Percentiles rank a stretch among this genome's conserved stretches.
Evolutionary conservation across 352 stramenopile genomes (phyloP).

Genomic region (Globisporangium emineosum): DNA sequence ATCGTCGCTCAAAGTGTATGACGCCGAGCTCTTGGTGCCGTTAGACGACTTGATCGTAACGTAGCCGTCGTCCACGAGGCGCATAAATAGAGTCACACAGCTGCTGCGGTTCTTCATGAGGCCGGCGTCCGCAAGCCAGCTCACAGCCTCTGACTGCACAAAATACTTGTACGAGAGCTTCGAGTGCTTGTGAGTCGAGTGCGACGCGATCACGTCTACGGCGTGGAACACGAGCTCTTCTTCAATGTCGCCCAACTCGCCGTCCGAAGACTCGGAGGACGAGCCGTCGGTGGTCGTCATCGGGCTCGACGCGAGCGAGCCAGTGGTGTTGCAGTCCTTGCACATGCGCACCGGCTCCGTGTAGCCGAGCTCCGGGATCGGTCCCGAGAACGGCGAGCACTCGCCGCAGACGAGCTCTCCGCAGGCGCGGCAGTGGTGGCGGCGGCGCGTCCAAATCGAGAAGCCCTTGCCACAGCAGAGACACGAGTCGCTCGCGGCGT

Average conservation of each 20-base stretch:
- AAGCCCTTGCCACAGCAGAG: slow-evolving; percentile 66
- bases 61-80: slow-evolving; percentile 67
- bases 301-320: slow-evolving; percentile 20
- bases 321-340: slow-evolving; percentile 47
- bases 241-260: slow-evolving; percentile 49
- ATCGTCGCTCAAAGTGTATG: slow-evolving; percentile 73
- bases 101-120: slow-evolving; percentile 57
- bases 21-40: slow-evolving; percentile 47
- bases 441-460: slow-evolving; percentile 66
- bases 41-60: slow-evolving; percentile 62
- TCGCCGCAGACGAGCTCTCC: slow-evolving; percentile 73
- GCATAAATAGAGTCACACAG: slow-evolving; percentile 53
- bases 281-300: slow-evolving; percentile 22
- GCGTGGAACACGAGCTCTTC: slow-evolving; percentile 58
- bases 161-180: slow-evolving; percentile 83
- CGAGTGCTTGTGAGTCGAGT: slow-evolving; percentile 68
- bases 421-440: slow-evolving; percentile 79
- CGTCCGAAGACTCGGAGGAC: slow-evolving; percentile 52
- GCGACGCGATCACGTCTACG: slow-evolving; percentile 61
- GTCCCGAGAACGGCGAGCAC: slow-evolving; percentile 59
- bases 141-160: slow-evolving; percentile 80
- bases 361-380: slow-evolving; percentile 67
- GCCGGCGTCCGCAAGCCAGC: slow-evolving; percentile 71
- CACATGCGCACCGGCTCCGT: slow-evolving; percentile 68
- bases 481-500: slow-evolving; percentile 65